Conservation (phyloP, 2,329 filamentous ascomycete genomes). For the Magnaporthiopsis incrustans region DNA sequence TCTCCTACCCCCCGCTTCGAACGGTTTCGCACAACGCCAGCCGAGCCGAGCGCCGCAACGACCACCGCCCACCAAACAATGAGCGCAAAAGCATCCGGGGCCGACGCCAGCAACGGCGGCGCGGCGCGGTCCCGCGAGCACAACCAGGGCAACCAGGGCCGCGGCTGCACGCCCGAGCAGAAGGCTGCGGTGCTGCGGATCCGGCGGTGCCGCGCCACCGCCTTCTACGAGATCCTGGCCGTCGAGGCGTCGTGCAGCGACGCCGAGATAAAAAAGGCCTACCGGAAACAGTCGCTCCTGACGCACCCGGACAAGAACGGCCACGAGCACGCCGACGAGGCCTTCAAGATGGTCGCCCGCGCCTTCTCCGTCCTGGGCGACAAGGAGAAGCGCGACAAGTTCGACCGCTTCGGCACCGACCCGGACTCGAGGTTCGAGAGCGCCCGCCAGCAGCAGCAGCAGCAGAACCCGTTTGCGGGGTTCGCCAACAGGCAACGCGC, state of each 20-base stretch:
- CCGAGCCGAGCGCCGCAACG: background rate
- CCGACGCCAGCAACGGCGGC: slow-evolving; percentile 32
- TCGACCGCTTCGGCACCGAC: slow-evolving; percentile 82
- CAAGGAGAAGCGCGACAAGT: slow-evolving; percentile 84
- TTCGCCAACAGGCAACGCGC: slow-evolving; percentile 41
- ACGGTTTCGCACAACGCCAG: background rate
- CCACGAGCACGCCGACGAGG: slow-evolving; percentile 89
- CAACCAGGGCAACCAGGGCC: slow-evolving; percentile 67
- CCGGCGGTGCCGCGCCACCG: slow-evolving; percentile 71
- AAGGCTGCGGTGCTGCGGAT: slow-evolving; percentile 88
- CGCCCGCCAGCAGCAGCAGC: slow-evolving; percentile 31
- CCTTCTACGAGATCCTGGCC: slow-evolving; percentile 91
- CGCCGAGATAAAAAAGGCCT: slow-evolving; percentile 92
- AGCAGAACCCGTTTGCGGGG: slow-evolving; percentile 55
- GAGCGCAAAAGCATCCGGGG: slow-evolving; percentile 46
- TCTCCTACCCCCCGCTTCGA: background rate
- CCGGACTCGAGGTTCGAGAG: slow-evolving; percentile 79
- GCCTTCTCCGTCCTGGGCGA: slow-evolving; percentile 92
- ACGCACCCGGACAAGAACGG: slow-evolving; percentile 99
- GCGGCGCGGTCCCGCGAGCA: slow-evolving; percentile 51
- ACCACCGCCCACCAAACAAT: slow-evolving; percentile 25
- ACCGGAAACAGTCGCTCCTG: slow-evolving; percentile 85
- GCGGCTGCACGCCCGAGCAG: slow-evolving; percentile 80
- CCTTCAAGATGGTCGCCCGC: slow-evolving; percentile 94
- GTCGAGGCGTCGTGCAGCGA: slow-evolving; percentile 65